Conservation (phyloP, 2,329 filamentous ascomycete genomes). For the Didymella pinodella region DNA sequence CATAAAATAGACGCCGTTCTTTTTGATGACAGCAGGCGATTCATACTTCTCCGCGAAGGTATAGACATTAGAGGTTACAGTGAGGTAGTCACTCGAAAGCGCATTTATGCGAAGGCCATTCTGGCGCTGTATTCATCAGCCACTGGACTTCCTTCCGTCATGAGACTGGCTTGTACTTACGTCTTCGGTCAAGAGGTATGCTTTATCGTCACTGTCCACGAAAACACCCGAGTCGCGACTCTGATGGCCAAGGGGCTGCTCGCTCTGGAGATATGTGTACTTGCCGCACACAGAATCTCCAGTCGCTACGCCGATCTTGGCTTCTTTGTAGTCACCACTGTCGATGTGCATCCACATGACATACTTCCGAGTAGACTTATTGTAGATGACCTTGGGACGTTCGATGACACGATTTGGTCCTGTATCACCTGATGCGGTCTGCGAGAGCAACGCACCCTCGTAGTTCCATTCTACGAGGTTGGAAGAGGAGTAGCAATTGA, state of each 20-base stretch:
- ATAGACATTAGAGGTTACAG: constrained; percentile 58
- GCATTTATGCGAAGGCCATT: constrained; percentile 66
- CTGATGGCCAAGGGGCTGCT: constrained; percentile 59
- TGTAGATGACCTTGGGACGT: constrained; percentile 73
- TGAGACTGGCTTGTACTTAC: constrained; percentile 51
- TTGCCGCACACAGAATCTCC: constrained; percentile 66
- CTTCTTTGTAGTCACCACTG: constrained; percentile 66
- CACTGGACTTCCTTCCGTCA: not conserved
- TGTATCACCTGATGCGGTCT: constrained; percentile 62
- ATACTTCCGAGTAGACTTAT: constrained; percentile 68
- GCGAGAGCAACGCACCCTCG: constrained; percentile 65
- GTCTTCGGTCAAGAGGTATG: constrained; percentile 69
- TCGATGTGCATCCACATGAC: constrained; percentile 77
- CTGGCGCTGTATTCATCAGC: constrained; percentile 53
- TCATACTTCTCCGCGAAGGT: constrained; percentile 66
- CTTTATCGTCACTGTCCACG: constrained; percentile 68
- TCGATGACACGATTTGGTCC: constrained; percentile 70
- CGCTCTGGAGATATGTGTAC: constrained; percentile 61
- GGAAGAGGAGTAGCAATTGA: constrained; percentile 72
- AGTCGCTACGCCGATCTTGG: constrained; percentile 70
- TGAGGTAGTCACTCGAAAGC: constrained; percentile 65
- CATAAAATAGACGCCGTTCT: constrained; percentile 68
- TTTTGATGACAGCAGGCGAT: constrained; percentile 69
- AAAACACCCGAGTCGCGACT: constrained; percentile 68
- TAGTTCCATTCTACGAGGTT: constrained; percentile 72